These are phyloP conservation scores for Trichophyton equinum DNA, from an alignment of 2,329 filamentous ascomycete species.

Conservation along the genomic window DNA sequence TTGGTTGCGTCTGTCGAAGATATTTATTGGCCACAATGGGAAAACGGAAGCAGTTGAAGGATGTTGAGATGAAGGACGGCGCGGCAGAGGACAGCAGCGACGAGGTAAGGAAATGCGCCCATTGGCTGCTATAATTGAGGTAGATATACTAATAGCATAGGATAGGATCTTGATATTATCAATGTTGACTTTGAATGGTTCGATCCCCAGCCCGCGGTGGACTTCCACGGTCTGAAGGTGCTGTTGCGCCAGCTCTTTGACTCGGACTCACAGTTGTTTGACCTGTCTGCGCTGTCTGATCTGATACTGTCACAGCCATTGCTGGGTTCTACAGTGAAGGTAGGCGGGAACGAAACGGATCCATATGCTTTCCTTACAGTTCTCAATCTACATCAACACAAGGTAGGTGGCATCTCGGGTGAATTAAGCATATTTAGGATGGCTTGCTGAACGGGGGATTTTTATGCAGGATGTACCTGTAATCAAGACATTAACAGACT, in stretches of 20 bases:
- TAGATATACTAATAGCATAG: not conserved
- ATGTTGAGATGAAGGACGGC: constrained; percentile 32
- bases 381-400: constrained; percentile 68
- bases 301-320: constrained; percentile 75
- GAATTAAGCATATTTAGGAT: not conserved
- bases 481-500: constrained; percentile 57
- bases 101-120: constrained; percentile 20
- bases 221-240: constrained; percentile 89
- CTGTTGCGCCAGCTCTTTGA: constrained; percentile 87
- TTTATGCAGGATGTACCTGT: constrained; percentile 50
- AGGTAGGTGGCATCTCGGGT: constrained; percentile 25
- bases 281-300: constrained; percentile 76
- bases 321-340: constrained; percentile 89
- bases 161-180: constrained; percentile 75
- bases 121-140: not conserved
- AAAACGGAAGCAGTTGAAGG: constrained; percentile 39
- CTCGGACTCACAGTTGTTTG: constrained; percentile 70
- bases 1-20: not conserved
- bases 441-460: not conserved
- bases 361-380: constrained; percentile 87
- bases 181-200: constrained; percentile 99
- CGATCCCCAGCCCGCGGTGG: constrained; percentile 75
- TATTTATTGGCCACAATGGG: constrained; percentile 29
- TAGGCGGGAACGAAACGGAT: constrained; percentile 86
- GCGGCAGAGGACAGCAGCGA: constrained; percentile 31